These are phyloP conservation scores for Rutstroemia sydowiana DNA, from an alignment of 2,329 filamentous ascomycete species.

Conservation along the genomic window DNA sequence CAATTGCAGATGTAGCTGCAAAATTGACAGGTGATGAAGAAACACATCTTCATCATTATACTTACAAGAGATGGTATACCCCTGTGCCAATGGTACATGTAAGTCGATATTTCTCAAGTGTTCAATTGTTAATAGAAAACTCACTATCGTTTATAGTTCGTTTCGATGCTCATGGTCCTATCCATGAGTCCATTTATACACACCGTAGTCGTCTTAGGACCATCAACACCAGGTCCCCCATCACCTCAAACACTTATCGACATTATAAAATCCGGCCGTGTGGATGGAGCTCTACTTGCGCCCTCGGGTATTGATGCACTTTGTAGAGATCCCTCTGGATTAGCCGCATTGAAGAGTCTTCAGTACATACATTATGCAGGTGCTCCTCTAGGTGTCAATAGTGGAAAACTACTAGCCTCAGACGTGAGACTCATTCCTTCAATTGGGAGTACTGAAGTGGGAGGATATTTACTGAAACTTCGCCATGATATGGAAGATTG, in stretches of 20 bases:
- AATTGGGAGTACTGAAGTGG: conserved; percentile 1
- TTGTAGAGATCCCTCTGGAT: not conserved
- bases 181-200: not conserved
- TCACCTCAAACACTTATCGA: not conserved
- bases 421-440: not conserved
- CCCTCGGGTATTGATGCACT: not conserved
- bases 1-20: conserved; percentile 5
- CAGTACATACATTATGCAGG: not conserved
- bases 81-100: conserved; percentile 8
- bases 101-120: not conserved
- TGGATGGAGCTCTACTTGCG: not conserved
- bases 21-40: not conserved
- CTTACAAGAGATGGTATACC: conserved; percentile 6
- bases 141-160: not conserved
- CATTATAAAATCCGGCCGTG: not conserved
- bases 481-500: not conserved
- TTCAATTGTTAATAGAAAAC: too few species aligned
- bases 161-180: not conserved
- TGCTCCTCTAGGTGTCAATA: not conserved
- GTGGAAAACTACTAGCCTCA: not conserved
- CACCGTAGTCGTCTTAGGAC: not conserved
- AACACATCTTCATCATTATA: conserved; percentile 1
- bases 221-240: not conserved
- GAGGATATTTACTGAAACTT: not conserved
- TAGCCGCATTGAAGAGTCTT: not conserved